Conservation (phyloP, 177 flowering plant genomes). For the Vitis hybrid region DNA sequence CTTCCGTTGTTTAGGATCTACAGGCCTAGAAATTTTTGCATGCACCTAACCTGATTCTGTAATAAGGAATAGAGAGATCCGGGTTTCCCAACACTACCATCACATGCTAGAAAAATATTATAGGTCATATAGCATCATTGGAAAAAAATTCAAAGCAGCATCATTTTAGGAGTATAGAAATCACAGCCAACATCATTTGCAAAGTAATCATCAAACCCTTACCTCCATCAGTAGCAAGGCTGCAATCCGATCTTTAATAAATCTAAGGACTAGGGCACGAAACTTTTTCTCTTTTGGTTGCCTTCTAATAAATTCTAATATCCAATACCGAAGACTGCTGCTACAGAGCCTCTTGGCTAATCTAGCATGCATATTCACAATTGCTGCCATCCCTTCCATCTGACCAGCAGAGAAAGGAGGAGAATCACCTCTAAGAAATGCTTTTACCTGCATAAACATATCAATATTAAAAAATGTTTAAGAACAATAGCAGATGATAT, state of each 20-base stretch:
- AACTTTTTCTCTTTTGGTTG: slow-evolving; percentile 75
- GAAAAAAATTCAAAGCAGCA: not conserved
- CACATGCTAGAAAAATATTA: no score
- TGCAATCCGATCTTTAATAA: slow-evolving; percentile 82
- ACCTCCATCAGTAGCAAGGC: slow-evolving; percentile 80
- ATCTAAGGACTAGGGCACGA: slow-evolving; percentile 77
- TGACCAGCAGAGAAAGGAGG: slow-evolving; percentile 81
- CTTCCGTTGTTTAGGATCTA: no score
- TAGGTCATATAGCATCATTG: not conserved
- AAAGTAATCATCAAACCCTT: slow-evolving; percentile 11
- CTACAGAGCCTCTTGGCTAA: slow-evolving; percentile 51
- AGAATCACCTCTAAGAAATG: slow-evolving; percentile 74
- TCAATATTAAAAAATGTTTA: not conserved
- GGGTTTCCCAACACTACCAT: no score
- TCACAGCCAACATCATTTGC: not conserved
- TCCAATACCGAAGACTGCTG: slow-evolving; percentile 88
- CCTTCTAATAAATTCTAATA: slow-evolving; percentile 72
- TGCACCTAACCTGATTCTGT: no score
- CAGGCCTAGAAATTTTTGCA: no score
- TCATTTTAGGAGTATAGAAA: not conserved
- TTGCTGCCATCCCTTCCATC: slow-evolving; percentile 78
- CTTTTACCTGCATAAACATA: slow-evolving; percentile 59
- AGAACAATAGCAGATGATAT: no score
- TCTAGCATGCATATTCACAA: slow-evolving; percentile 54
- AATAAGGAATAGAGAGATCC: no score